phyloP scores from a whole-genome alignment of 306 rosid genomes.

The Canavalia gladiata region DNA sequence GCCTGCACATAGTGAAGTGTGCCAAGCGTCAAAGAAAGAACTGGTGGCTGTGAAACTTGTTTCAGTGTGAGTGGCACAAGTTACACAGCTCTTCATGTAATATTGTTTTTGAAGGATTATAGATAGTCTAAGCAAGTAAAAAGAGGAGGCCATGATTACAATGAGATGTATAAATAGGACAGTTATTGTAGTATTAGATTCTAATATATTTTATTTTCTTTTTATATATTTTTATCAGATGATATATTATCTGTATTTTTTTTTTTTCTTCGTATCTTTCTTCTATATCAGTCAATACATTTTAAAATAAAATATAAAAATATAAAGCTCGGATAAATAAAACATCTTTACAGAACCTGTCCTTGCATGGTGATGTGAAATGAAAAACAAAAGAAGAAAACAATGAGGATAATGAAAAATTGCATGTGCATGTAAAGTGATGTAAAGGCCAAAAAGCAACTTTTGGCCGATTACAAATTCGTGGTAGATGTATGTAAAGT shows the following conservation, averaged over 20 bases:
- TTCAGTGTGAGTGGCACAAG: not conserved
- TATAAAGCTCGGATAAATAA: no score
- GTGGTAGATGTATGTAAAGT: no score
- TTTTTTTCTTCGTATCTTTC: no score
- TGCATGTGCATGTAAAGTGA: no score
- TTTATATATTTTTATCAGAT: no score
- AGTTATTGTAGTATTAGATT: no score
- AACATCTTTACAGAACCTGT: not conserved
- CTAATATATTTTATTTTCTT: no score
- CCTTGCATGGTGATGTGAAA: not conserved
- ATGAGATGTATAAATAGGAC: not conserved
- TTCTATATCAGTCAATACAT: no score
- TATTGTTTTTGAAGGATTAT: not conserved
- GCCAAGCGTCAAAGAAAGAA: not conserved
- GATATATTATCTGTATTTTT: no score
- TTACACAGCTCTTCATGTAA: not conserved
- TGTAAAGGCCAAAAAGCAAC: no score
- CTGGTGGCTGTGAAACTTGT: not conserved
- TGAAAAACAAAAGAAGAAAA: not conserved
- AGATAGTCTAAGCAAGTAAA: not conserved
- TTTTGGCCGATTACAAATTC: no score
- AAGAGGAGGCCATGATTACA: not conserved
- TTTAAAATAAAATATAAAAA: no score
- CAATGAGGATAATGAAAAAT: not conserved
- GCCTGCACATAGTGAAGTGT: not conserved